Base-by-base conservation (phyloP, 2,329 filamentous ascomycete genomes). In the Phaeosphaeriaceae sp. region DNA sequence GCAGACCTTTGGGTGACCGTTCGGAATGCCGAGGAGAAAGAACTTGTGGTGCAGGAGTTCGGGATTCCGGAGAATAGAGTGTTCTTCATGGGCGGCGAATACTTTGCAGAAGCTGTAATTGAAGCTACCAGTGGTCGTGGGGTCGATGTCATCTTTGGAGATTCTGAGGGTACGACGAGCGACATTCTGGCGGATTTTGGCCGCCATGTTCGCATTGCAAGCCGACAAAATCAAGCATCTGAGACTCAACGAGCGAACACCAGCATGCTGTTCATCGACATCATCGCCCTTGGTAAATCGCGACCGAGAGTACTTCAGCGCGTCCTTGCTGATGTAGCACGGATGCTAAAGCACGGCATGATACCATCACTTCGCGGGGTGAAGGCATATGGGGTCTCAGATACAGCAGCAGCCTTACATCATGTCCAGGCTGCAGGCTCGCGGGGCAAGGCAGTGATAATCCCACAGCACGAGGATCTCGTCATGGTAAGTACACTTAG, bases 131-230 rank as follows among this genome's bases (percentile, higher is more conserved):
- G 63, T 11, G 67, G 61, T 17, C 47, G 48, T 7, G 77, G 78
- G n/a, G 69, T 78, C 11, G 74, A 80, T 57, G 71, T 79, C 5
- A 60, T 77, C 5, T 58, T 79, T 52, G 78, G 74, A 58, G 56
- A 47, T 17, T n/a, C 61, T 1, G 50, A 65, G 7, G 63, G 72
- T 4, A 74, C 77, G 0, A 80, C 78, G 0, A 84, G 79, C 80
- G 58, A 74, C 9, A 83, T 80, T 47, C 69, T 85, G 2, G 80
- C 82, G 1, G 42, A 62, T 10, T 72, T 69, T 36, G 72, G 71
- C 17, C 56, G 63, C 7, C 56, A 10, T 57, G 63, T 41, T 46
- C 7, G 31, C 31, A 17, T 41, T 49, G 15, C 11, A 63, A 58
- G 17, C 33, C 19, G 9, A 41, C 22, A 36, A 33, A 25, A 7